Evolutionary conservation across 1,284 basidiomycete species (phyloP).

Genomic region (Cryptococcus amylolentus): DNA sequence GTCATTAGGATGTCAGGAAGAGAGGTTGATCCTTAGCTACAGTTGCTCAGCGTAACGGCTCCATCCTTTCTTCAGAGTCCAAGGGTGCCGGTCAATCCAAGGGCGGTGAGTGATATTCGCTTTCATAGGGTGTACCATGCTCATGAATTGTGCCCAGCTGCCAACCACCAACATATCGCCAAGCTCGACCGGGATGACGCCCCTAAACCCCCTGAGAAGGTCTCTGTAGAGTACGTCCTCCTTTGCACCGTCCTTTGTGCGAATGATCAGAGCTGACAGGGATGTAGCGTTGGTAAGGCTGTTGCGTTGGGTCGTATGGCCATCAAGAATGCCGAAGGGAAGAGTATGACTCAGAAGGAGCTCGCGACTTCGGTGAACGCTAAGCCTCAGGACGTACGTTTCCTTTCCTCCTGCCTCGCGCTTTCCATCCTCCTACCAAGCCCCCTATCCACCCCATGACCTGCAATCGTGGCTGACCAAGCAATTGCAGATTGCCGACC

Average conservation of each 20-base stretch:
- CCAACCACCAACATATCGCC: constrained; percentile 89
- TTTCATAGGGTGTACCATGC: not conserved
- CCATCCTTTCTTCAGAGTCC: constrained; percentile 51
- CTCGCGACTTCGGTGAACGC: constrained; percentile 63
- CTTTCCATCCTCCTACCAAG: not conserved
- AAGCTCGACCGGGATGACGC: constrained; percentile 95
- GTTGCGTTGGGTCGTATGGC: constrained; percentile 77
- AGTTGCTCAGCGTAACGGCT: constrained; percentile 50
- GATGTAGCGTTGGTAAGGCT: constrained; percentile 57
- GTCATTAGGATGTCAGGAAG: no score
- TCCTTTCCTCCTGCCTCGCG: not conserved
- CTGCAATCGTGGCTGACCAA: not conserved
- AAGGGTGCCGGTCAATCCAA: constrained; percentile 44
- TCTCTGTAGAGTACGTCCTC: constrained; percentile 52
- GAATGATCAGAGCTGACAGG: not conserved
- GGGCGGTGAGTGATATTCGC: constrained; percentile 24
- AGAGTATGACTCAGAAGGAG: constrained; percentile 76
- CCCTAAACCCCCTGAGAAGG: constrained; percentile 87
- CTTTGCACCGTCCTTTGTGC: not conserved
- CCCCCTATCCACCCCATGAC: not conserved
- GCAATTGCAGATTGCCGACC: constrained; percentile 57
- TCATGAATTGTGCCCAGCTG: constrained; percentile 54
- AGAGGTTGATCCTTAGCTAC: no score
- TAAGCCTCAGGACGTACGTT: constrained; percentile 49
- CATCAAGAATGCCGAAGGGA: constrained; percentile 49